phyloP scores from a whole-genome alignment of 371 early-diverging fungal species.

The Mortierella sp. region DNA sequence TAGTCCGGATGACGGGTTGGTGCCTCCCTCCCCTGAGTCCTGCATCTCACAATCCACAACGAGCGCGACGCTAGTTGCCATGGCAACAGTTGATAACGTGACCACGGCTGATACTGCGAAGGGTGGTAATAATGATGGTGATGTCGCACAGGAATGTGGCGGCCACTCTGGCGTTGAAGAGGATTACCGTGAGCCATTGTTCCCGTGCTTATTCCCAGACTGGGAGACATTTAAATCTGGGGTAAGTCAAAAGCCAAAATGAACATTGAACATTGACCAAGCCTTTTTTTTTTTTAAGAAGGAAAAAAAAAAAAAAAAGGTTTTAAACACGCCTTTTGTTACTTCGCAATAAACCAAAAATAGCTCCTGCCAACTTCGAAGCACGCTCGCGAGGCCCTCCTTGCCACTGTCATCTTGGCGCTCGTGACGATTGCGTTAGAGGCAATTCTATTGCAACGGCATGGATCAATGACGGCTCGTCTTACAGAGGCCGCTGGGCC shows the following conservation, averaged over 20 bases:
- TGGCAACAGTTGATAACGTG: neutral
- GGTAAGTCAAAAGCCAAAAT: constrained; percentile 6
- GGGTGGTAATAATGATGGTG: neutral
- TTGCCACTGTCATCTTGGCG: constrained; percentile 27
- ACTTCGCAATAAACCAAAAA: neutral
- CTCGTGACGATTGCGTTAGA: constrained; percentile 34
- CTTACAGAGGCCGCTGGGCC: neutral
- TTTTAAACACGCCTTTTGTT: too few species aligned
- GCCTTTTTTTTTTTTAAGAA: neutral
- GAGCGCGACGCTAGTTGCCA: neutral
- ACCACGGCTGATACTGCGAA: neutral
- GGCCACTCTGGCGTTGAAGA: neutral
- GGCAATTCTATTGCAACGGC: constrained; percentile 27
- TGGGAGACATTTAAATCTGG: constrained; percentile 37
- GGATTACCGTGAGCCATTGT: neutral
- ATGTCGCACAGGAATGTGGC: neutral
- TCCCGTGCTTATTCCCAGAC: constrained; percentile 12
- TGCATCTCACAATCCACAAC: neutral
- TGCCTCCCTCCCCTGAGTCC: neutral
- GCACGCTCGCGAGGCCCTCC: constrained; percentile 26
- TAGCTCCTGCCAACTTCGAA: constrained; percentile 44
- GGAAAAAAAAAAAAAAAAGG: neutral
- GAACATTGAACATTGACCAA: neutral
- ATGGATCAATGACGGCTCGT: constrained; percentile 12
- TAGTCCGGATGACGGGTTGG: neutral